Evolutionary conservation across 2,329 filamentous ascomycete species (phyloP), one percentile per base, ranked within the genome.

Genomic region (Zalaria sp.): DNA sequence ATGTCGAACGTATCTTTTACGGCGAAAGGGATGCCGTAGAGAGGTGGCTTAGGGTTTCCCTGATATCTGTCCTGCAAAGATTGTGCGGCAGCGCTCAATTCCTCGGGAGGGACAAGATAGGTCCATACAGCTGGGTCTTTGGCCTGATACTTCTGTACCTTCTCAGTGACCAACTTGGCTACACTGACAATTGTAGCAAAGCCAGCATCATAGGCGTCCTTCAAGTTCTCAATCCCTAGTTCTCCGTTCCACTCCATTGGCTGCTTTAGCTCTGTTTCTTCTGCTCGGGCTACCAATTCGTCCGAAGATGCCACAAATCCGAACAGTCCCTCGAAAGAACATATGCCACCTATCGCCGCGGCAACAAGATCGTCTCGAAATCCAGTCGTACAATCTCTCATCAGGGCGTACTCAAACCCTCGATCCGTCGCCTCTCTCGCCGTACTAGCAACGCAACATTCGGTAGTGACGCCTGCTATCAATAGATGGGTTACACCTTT

Each of bases 1-100:
- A 75, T 60, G 46, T 76, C 72, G 40, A 75, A 71, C 34, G 61
- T 70, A 52, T 77, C 73, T 50, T 76, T 76, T 39, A 75, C 61
- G 2, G 66, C 67, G 47, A 77, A 77, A 0, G 73, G 72, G 2
- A 76, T 54, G 27, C 73, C 73, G 47, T 67, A 77, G 1, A 77
- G 60, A 3, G 71, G 69, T 28, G 68, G 62, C n/a, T 64, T 55
- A 32, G 60, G 62, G 5, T 55, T 56, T 37, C 57, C 53, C 40
- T 60, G 56, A 36, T 64, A 72, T 35, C 57, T 61, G 6, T 54
- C 51, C 5, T 58, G 51, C 0, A 73, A 57, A 3, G 59, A 50
- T 40, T 60, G 58, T 3, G 68, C 67, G 4, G 61, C 61, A 25
- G 56, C 53, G 0, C 71, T 45, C 10, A 62, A 56, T 3, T 63